Conservation (phyloP, 2,329 filamentous ascomycete genomes). For the Chaetomiaceae sp. region DNA sequence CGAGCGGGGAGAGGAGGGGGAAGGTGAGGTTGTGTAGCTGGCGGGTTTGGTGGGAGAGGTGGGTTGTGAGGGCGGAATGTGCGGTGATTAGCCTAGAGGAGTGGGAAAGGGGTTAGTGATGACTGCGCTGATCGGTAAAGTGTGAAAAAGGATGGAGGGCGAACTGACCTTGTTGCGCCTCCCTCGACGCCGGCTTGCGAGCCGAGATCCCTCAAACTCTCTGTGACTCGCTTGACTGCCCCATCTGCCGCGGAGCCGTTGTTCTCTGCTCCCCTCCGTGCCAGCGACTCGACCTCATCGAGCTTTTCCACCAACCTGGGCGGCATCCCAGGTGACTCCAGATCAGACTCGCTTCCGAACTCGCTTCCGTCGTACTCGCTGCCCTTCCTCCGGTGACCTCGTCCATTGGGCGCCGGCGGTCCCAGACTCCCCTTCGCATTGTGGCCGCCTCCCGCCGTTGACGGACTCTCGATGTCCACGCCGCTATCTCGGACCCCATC, state of each 20-base stretch:
- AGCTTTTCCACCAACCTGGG: slow-evolving; percentile 62
- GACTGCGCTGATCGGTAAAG: too few species aligned
- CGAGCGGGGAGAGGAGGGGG: slow-evolving; percentile 62
- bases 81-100: slow-evolving; percentile 65
- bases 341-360: slow-evolving; percentile 65
- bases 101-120: slow-evolving; percentile 5
- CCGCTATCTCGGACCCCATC: slow-evolving; percentile 37
- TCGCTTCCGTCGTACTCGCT: slow-evolving; percentile 68
- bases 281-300: slow-evolving; percentile 65
- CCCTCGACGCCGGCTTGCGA: slow-evolving; percentile 68
- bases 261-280: slow-evolving; percentile 58
- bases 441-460: slow-evolving; percentile 8
- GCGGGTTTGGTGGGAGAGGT: slow-evolving; percentile 69
- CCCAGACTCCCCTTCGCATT: slow-evolving; percentile 33
- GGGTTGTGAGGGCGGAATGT: slow-evolving; percentile 66
- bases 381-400: slow-evolving; percentile 45
- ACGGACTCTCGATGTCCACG: slow-evolving; percentile 35
- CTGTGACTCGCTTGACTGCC: slow-evolving; percentile 62
- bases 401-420: slow-evolving; percentile 39
- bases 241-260: slow-evolving; percentile 59
- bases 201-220: slow-evolving; percentile 64
- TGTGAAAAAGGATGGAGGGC: neutral
- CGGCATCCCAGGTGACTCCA: slow-evolving; percentile 63
- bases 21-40: slow-evolving; percentile 68
- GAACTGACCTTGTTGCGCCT: slow-evolving; percentile 58